Conservation (phyloP, 176 grass and related monocot species). For the Ananas comosus region DNA sequence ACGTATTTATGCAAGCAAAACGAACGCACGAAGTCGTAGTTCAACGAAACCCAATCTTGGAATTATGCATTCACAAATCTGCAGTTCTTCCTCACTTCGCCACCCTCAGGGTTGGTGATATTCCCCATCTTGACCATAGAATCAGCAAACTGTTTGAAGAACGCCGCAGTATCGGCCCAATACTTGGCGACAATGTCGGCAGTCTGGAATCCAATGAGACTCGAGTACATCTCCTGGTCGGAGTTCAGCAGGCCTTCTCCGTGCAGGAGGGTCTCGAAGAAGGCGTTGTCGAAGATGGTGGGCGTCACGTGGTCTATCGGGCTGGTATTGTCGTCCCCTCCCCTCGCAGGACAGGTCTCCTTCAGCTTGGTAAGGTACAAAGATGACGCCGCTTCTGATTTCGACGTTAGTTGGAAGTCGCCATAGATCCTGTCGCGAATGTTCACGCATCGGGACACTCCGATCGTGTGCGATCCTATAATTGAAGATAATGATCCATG, state of each 20-base stretch:
- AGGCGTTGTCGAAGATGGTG: constrained; percentile 18
- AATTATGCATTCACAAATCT: constrained; percentile 17
- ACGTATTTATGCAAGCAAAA: too few relatives aligned
- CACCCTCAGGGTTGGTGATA: constrained; percentile 11
- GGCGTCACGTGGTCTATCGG: constrained; percentile 14
- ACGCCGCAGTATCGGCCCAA: constrained; percentile 7
- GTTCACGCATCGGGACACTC: constrained; percentile 15
- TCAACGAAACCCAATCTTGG: too few relatives aligned
- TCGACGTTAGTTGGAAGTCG: constrained; percentile 11
- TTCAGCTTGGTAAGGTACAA: constrained; percentile 7
- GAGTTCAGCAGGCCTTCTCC: constrained; percentile 16
- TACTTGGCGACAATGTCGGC: constrained; percentile 7
- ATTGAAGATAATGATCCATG: not conserved
- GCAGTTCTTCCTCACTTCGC: constrained; percentile 23
- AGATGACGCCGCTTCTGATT: not conserved
- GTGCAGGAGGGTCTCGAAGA: constrained; percentile 8
- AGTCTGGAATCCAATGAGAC: constrained; percentile 16
- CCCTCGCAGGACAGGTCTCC: not conserved
- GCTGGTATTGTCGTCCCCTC: constrained; percentile 7
- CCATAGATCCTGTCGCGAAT: constrained; percentile 18
- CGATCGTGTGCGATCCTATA: constrained; percentile 18
- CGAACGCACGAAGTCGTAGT: too few relatives aligned
- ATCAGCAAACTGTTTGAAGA: constrained; percentile 19
- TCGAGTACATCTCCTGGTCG: constrained; percentile 22
- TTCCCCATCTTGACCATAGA: constrained; percentile 28